phyloP scores from a whole-genome alignment of 345 rosid genomes.

The Salix brachista region DNA sequence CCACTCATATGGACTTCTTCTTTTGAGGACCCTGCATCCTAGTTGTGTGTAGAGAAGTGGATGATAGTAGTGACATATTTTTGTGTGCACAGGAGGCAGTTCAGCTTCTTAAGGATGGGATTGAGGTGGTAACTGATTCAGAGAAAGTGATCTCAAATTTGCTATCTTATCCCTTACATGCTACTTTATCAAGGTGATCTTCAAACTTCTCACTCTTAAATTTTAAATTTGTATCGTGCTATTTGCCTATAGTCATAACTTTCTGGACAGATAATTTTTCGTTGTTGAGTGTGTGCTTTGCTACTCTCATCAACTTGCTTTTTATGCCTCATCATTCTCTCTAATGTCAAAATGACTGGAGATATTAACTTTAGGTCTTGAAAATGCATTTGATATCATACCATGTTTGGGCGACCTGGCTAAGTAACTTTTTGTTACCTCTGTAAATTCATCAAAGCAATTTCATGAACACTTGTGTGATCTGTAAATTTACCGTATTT shows the following conservation, averaged over 20 bases:
- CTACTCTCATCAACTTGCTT: not conserved
- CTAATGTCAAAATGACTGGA: not conserved
- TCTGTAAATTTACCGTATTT: not conserved
- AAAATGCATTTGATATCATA: not conserved
- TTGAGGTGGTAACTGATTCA: constrained; percentile 89
- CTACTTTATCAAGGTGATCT: constrained; percentile 63
- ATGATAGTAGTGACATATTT: not conserved
- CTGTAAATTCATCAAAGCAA: not conserved
- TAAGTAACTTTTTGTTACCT: not conserved
- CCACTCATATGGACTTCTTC: not conserved
- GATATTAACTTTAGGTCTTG: not conserved
- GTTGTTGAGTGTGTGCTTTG: not conserved
- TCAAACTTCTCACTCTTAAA: not conserved
- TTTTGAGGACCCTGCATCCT: not conserved
- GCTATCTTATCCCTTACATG: constrained; percentile 76
- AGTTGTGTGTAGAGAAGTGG: not conserved
- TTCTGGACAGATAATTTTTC: not conserved
- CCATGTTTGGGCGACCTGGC: not conserved
- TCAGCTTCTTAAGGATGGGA: constrained; percentile 87
- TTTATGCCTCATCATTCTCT: not conserved
- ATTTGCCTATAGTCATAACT: not conserved
- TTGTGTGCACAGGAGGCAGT: constrained; percentile 67
- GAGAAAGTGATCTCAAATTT: constrained; percentile 70
- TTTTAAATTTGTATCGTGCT: not conserved
- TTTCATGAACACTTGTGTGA: not conserved